phyloP scores from a whole-genome alignment of 805 yeast genomes.

The Yarrowia bubula region DNA sequence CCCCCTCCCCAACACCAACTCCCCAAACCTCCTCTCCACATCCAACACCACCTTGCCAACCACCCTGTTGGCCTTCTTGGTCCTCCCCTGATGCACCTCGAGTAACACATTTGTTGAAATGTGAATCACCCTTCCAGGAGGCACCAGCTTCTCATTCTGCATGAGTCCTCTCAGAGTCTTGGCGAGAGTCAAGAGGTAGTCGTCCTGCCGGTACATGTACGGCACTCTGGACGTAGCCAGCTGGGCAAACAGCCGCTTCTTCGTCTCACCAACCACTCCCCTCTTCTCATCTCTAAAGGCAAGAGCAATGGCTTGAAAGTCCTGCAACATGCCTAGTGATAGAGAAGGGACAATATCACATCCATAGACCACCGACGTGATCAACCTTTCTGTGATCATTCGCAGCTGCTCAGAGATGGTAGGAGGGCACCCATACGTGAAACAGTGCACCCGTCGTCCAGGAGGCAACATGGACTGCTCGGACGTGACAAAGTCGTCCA shows the following conservation, averaged over 20 bases:
- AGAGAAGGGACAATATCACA: constrained; percentile 40
- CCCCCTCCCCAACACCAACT: constrained; percentile 39
- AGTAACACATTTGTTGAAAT: constrained; percentile 36
- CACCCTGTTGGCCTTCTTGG: constrained; percentile 92
- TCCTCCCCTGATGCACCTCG: constrained; percentile 62
- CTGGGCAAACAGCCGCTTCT: constrained; percentile 35
- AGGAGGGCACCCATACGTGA: constrained; percentile 41
- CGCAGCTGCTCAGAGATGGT: constrained; percentile 36
- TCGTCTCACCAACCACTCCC: constrained; percentile 35
- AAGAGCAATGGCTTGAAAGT: constrained; percentile 37
- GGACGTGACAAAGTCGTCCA: constrained; percentile 33
- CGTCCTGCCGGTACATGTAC: constrained; percentile 32
- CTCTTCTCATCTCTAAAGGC: constrained; percentile 34
- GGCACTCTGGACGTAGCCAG: constrained; percentile 30
- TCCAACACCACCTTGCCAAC: constrained; percentile 43
- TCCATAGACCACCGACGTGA: constrained; percentile 39
- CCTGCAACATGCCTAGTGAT: constrained; percentile 39
- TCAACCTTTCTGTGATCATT: constrained; percentile 32
- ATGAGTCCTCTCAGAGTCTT: constrained; percentile 36
- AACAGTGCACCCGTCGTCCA: constrained; percentile 37
- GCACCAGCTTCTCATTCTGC: constrained; percentile 39
- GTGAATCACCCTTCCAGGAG: constrained; percentile 41
- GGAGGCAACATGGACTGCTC: constrained; percentile 32
- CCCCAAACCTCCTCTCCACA: constrained; percentile 38
- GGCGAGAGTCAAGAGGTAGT: constrained; percentile 36